Percentiles rank a stretch among this genome's conserved stretches.
These are phyloP conservation scores for Alternaria tenuissima DNA, from an alignment of 2,329 filamentous ascomycete species.

Conservation along the genomic window DNA sequence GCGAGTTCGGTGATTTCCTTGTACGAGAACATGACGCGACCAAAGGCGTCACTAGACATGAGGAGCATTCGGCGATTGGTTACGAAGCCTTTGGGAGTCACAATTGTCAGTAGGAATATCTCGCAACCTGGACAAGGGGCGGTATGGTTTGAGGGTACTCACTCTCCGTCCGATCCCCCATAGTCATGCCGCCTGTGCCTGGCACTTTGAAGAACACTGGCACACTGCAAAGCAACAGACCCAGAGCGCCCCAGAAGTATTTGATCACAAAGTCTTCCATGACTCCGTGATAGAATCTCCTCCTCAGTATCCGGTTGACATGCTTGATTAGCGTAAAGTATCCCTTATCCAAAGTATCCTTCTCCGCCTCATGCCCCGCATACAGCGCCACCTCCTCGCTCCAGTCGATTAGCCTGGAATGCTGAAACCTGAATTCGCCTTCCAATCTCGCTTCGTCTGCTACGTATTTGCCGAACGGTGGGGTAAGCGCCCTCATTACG, in stretches of 20 bases:
- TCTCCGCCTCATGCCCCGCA: conserved; percentile 89
- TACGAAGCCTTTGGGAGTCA: conserved; percentile 70
- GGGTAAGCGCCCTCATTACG: conserved; percentile 92
- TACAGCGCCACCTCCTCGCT: conserved; percentile 95
- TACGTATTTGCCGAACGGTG: conserved; percentile 96
- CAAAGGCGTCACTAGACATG: conserved; percentile 77
- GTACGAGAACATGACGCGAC: conserved; percentile 57
- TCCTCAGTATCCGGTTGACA: conserved; percentile 91
- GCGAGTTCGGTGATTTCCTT: conserved; percentile 96
- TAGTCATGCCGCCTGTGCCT: conserved; percentile 62
- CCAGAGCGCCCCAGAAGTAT: conserved; percentile 97
- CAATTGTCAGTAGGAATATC: conserved; percentile 13
- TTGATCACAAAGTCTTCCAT: conserved; percentile 99
- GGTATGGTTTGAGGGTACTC: conserved; percentile 30
- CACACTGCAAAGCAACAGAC: conserved; percentile 88
- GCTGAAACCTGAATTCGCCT: conserved; percentile 95
- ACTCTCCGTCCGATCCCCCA: conserved; percentile 74
- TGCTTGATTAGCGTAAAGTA: conserved; percentile 99
- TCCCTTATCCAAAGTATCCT: conserved; percentile 95
- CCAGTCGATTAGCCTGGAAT: conserved; percentile 93
- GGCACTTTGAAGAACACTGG: conserved; percentile 96
- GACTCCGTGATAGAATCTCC: conserved; percentile 95
- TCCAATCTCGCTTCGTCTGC: conserved; percentile 94
- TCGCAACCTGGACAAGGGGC: neutral
- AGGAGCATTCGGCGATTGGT: conserved; percentile 93